Conservation (phyloP, 495 filamentous ascomycete genomes). For the Achaetomiella virescens region DNA sequence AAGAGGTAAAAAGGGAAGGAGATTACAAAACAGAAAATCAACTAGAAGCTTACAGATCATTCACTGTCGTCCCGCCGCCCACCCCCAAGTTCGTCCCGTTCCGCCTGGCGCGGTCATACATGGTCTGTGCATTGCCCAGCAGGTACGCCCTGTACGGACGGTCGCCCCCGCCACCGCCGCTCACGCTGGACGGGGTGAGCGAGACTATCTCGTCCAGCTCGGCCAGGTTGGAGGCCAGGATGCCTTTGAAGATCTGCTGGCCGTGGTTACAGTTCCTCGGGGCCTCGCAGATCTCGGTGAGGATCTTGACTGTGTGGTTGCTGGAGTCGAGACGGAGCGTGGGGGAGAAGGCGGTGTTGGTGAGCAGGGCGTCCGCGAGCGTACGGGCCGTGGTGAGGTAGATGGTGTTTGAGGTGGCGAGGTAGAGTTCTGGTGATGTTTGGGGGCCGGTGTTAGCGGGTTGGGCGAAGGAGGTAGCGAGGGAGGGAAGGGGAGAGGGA, state of each 20-base stretch:
- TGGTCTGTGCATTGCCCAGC: constrained; percentile 48
- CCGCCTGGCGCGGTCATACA: constrained; percentile 32
- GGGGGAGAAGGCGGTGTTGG: not conserved
- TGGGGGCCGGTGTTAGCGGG: not conserved
- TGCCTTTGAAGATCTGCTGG: constrained; percentile 66
- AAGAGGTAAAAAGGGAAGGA: no score
- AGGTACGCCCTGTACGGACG: constrained; percentile 46
- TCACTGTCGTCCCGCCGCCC: not conserved
- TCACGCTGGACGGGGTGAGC: not conserved
- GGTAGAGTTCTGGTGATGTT: constrained; percentile 20
- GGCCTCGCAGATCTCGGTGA: constrained; percentile 49
- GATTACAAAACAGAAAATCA: no score
- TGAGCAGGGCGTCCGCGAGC: constrained; percentile 47
- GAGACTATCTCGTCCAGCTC: constrained; percentile 30
- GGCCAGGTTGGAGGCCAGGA: constrained; percentile 59
- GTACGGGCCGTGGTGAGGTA: constrained; percentile 47
- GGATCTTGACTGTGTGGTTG: constrained; percentile 51
- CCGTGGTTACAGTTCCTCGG: constrained; percentile 50
- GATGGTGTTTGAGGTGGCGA: constrained; percentile 17
- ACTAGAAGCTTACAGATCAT: no score
- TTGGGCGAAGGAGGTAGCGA: constrained; percentile 26
- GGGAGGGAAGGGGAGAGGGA: not conserved
- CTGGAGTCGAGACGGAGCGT: constrained; percentile 28
- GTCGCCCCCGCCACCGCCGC: not conserved
- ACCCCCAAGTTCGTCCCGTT: not conserved